Evolutionary conservation across 23 red algal species (phyloP), one percentile per base, ranked within the genome.

Genomic region (Agarophyton chilense): DNA sequence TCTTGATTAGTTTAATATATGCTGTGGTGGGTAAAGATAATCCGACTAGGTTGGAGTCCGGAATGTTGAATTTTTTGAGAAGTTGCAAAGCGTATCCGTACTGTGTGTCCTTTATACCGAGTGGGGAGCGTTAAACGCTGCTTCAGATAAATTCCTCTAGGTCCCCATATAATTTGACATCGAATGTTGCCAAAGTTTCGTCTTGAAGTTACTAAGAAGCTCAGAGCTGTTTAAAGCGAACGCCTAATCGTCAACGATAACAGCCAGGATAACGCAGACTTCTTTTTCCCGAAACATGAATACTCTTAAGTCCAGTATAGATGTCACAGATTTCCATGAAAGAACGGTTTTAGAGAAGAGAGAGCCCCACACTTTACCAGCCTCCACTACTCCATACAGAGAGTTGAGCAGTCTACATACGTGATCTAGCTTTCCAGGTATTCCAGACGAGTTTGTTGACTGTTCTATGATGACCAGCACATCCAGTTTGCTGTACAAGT

Each of bases 401-500:
- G 81, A n/a, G n/a, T n/a, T n/a, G n/a, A n/a, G n/a, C n/a, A n/a
- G n/a, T n/a, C n/a, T n/a, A n/a, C n/a, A n/a, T n/a, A n/a, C n/a
- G n/a, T n/a, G n/a, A n/a, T n/a, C n/a, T n/a, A n/a, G n/a, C n/a
- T n/a, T n/a, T n/a, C n/a, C n/a, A n/a, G n/a, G n/a, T n/a, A n/a
- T n/a, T n/a, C n/a, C n/a, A n/a, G n/a, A n/a, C n/a, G n/a, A n/a
- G n/a, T n/a, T n/a, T n/a, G n/a, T n/a, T n/a, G n/a, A n/a, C n/a
- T n/a, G n/a, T n/a, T n/a, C n/a, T 29, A 55, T 86, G 29, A 52
- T 34, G 0, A 86, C 1, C 4, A 19, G 26, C 10, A 13, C 34
- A 22, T 86, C 57, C 22, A 86, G 57, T 10, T 86, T 52, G 11
- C 81, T 61, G 40, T 86, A 86, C 0, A 86, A 21, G 2, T 86